Conservation (phyloP, 192 early-diverging fungal genomes). For the Backusella luteola region DNA sequence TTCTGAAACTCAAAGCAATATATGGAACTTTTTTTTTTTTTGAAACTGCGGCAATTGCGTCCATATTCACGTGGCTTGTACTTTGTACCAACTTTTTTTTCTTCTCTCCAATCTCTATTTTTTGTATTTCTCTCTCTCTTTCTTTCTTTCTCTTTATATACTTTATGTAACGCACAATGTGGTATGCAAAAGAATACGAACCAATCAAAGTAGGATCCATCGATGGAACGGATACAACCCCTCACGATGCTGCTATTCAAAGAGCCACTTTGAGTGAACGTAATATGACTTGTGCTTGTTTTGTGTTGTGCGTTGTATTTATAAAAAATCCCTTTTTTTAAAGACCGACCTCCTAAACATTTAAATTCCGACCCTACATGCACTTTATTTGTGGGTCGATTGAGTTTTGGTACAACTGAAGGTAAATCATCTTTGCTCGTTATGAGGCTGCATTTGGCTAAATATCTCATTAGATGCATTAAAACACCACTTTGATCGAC, state of each 20-base stretch:
- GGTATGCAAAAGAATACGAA: slow-evolving; percentile 40
- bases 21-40: slow-evolving; percentile 9
- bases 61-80: background rate
- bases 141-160: background rate
- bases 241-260: slow-evolving; percentile 39
- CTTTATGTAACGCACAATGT: slow-evolving; percentile 17
- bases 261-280: slow-evolving; percentile 30
- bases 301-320: background rate
- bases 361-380: slow-evolving; percentile 27
- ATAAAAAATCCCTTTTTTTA: background rate
- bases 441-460: background rate
- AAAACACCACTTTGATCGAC: slow-evolving; percentile 23
- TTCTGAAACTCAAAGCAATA: background rate
- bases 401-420: slow-evolving; percentile 40
- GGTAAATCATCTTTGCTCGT: slow-evolving; percentile 10
- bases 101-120: background rate
- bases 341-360: slow-evolving; percentile 28
- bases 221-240: slow-evolving; percentile 36
- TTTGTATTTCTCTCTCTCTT: background rate
- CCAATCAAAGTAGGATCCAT: slow-evolving; percentile 40
- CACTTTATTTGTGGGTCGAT: slow-evolving; percentile 39
- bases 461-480: background rate
- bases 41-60: slow-evolving; percentile 18
- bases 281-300: slow-evolving; percentile 8
- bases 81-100: background rate